Conservation (phyloP, 1,284 basidiomycete species). For the Ustilago shanxiensis region DNA sequence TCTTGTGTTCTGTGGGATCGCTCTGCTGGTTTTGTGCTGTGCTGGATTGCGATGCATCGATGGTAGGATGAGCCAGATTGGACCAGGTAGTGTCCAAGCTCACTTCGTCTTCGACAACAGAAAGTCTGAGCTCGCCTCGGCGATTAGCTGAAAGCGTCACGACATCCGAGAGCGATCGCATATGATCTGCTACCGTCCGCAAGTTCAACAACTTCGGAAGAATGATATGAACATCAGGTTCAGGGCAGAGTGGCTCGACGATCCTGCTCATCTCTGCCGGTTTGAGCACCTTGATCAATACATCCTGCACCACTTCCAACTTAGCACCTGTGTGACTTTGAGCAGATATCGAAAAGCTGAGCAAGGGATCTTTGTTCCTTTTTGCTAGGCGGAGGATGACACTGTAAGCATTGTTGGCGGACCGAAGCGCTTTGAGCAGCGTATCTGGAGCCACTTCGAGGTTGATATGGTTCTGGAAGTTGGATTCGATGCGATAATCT, state of each 20-base stretch:
- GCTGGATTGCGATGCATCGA: constrained; percentile 42
- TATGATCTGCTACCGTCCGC: constrained; percentile 66
- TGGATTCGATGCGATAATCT: constrained; percentile 68
- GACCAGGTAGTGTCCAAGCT: constrained; percentile 68
- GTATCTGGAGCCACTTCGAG: constrained; percentile 69
- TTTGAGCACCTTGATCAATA: constrained; percentile 67
- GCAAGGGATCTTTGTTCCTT: constrained; percentile 63
- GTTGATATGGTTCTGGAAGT: constrained; percentile 70
- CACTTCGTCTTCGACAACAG: constrained; percentile 53
- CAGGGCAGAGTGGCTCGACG: constrained; percentile 67
- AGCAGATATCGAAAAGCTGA: constrained; percentile 64
- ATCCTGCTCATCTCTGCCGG: constrained; percentile 63
- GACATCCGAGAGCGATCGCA: constrained; percentile 63
- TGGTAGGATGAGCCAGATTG: constrained; percentile 57
- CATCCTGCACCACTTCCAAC: constrained; percentile 67
- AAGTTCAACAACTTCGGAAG: constrained; percentile 63
- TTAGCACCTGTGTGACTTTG: constrained; percentile 57
- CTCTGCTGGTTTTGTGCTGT: constrained; percentile 28
- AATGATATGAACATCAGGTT: constrained; percentile 66
- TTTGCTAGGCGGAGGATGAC: constrained; percentile 68
- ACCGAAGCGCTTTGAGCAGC: constrained; percentile 64
- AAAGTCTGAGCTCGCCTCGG: constrained; percentile 52
- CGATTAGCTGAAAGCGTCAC: constrained; percentile 60
- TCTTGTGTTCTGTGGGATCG: constrained; percentile 40
- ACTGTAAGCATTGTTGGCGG: constrained; percentile 56